Base-by-base conservation (phyloP, 2,329 filamentous ascomycete genomes). In the Talaromyces marneffei region DNA sequence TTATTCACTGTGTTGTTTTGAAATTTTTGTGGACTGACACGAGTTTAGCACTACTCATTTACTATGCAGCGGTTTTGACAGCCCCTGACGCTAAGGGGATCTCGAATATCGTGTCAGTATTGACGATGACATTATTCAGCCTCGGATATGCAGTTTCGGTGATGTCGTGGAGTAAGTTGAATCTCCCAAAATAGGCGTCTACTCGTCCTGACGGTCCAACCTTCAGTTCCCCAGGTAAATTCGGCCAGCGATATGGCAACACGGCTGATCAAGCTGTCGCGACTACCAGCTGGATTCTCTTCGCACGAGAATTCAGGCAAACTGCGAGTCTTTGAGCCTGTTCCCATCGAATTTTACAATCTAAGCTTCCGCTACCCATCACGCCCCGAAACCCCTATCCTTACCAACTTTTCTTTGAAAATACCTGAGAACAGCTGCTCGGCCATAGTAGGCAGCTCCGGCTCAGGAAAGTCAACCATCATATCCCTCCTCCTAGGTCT, bases 401-500 rank as follows among this genome's bases (percentile, higher is more conserved):
- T 97, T 1, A 79, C 80, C 9, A 78, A 84, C 23, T 72, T 96
- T n/a, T 85, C 80, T n/a, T 77, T 96, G 7, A 77, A 75, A 0
- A 83, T 97, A 57, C 71, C 79, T 1, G 73, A 82, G 0, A 86
- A 87, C 23, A 85, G 83, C 3, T 89, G 85, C 66, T 87, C 87
- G 0, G 91, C 90, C 2, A 85, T 97, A 20, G 91, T 95, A 2
- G 92, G 93, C 0, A 78, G 84, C 0, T 96, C 92, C 0, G 93
- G 94, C 0, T 90, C 88, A n/a, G 93, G 94, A 0, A 97, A 99
- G 76, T 92, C 89, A 14, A 97, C 93, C 0, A 81, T 97, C 37
- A 82, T 88, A 0, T 84, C 88, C 0, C 77, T 97, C 0, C 79
- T 97, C 0, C 77, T 95, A 3, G 85, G 88, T 0, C 79, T 97